Evolutionary conservation across 176 grass and related monocot genomes (phyloP).

Genomic region (Triticum turgidum): DNA sequence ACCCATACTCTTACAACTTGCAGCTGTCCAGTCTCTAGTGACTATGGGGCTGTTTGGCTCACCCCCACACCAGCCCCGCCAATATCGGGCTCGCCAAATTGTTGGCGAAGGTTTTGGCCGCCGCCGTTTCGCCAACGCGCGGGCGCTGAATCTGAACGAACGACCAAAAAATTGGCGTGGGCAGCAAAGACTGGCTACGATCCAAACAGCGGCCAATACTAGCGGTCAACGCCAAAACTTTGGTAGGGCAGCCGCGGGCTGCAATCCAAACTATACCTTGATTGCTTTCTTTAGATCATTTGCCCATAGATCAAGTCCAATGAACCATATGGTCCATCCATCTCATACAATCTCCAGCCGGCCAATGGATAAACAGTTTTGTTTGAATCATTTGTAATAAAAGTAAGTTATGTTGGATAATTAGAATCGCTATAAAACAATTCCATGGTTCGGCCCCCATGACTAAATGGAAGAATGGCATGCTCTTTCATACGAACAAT

Average conservation of each 20-base stretch:
- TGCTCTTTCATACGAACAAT: slow-evolving; percentile 5
- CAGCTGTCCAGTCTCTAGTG: neutral
- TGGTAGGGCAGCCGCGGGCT: no score
- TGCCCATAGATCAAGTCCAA: neutral
- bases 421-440: neutral
- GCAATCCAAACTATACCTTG: neutral
- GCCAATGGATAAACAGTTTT: neutral
- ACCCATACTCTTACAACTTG: neutral
- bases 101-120: no score
- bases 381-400: neutral
- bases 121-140: no score
- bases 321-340: neutral
- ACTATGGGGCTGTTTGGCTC: neutral
- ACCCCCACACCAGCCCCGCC: no score
- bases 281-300: neutral
- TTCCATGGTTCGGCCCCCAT: neutral
- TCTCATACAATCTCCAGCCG: neutral
- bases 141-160: no score
- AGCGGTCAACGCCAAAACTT: no score
- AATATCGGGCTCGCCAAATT: no score
- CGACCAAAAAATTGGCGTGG: no score
- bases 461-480: neutral
- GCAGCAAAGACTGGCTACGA: no score
- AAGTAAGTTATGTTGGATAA: neutral
- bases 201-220: no score